phyloP scores from a whole-genome alignment of 106 monocot genomes.

The Gastrodia elata region DNA sequence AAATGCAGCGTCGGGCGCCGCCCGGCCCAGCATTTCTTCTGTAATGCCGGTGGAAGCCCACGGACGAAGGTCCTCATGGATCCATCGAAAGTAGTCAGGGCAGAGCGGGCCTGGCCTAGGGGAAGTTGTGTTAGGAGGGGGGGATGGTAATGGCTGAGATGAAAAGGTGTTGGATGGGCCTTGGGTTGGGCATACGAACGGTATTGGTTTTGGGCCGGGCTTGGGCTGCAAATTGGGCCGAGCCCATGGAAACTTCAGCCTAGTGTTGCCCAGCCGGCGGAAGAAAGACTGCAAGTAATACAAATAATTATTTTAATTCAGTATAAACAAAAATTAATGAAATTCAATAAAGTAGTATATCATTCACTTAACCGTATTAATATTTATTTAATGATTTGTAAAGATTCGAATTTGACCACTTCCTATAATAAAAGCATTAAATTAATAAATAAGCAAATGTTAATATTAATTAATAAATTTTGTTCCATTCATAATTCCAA shows the following conservation, averaged over 20 bases:
- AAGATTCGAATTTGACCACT: not conserved
- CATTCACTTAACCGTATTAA: too few species aligned
- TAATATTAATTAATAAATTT: not conserved
- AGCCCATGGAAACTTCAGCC: not conserved
- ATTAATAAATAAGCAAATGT: not conserved
- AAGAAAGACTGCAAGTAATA: not conserved
- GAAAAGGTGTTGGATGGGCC: not conserved
- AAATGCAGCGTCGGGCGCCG: slow-evolving; percentile 19
- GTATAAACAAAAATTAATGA: too few species aligned
- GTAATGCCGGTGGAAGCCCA: slow-evolving; percentile 30
- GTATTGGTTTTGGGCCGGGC: not conserved
- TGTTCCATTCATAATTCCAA: not conserved
- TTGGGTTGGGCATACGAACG: not conserved
- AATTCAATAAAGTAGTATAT: too few species aligned
- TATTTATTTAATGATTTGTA: not conserved
- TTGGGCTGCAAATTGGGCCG: not conserved
- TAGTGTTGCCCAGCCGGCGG: not conserved
- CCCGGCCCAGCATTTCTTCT: slow-evolving; percentile 20
- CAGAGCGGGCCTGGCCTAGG: not conserved
- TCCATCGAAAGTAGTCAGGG: slow-evolving; percentile 47
- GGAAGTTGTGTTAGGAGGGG: not conserved
- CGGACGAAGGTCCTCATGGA: slow-evolving; percentile 30
- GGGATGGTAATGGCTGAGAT: not conserved
- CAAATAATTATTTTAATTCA: not conserved
- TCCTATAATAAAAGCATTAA: not conserved